phyloP scores from a whole-genome alignment of 1,139 yeast genomes.

The Hemisphaericaspora xylanilytica region DNA sequence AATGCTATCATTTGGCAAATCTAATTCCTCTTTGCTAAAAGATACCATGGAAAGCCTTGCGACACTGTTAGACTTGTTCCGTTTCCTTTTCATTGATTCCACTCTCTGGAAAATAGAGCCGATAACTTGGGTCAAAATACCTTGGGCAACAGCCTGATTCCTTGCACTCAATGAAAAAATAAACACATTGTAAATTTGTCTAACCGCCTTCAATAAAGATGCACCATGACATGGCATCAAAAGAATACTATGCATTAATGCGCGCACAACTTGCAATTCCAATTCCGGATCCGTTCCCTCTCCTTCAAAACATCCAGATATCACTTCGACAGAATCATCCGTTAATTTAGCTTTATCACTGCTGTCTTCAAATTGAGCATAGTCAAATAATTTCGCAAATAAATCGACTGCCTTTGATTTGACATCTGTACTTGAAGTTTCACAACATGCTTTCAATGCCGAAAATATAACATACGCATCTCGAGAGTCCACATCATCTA shows the following conservation, averaged over 20 bases:
- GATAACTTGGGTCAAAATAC: conserved; percentile 87
- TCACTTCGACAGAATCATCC: conserved; percentile 82
- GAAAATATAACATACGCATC: conserved; percentile 39
- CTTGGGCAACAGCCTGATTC: conserved; percentile 94
- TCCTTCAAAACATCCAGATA: conserved; percentile 83
- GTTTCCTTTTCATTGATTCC: conserved; percentile 18
- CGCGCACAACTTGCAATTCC: conserved; percentile 90
- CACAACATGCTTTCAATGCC: conserved; percentile 41
- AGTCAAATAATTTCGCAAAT: conserved; percentile 46
- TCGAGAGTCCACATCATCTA: conserved; percentile 26
- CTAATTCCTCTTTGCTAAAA: conserved; percentile 14
- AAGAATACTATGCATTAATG: conserved; percentile 82
- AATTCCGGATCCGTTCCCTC: conserved; percentile 88
- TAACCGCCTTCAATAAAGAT: conserved; percentile 79
- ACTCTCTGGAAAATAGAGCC: conserved; percentile 82
- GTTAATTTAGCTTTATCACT: conserved; percentile 55
- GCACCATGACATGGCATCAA: conserved; percentile 90
- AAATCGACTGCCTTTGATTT: conserved; percentile 43
- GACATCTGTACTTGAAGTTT: conserved; percentile 26
- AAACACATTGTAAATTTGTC: conserved; percentile 91
- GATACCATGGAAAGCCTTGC: conserved; percentile 20
- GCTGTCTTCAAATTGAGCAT: conserved; percentile 39
- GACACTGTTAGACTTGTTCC: conserved; percentile 20
- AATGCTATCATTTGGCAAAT: conserved; percentile 13
- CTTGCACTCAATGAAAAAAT: conserved; percentile 76